Base-by-base conservation (phyloP, 1,284 basidiomycete species). In the Schizophyllum commune region DNA sequence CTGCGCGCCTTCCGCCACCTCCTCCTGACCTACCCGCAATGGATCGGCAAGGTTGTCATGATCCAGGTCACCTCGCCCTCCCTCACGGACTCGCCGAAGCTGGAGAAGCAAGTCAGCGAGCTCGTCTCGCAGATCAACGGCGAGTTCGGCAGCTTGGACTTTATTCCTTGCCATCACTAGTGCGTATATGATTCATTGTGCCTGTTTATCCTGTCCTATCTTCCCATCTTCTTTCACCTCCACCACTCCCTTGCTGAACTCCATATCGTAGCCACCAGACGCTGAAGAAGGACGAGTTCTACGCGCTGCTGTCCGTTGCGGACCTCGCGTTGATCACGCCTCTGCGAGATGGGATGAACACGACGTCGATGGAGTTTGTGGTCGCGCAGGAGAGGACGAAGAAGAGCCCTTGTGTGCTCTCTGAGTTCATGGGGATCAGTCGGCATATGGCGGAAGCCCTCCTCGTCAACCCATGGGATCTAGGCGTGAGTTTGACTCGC, bases 141-240 rank as follows among this genome's bases (percentile, higher is more conserved):
- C 65, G 89, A 95, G 69, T 98, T 95, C 72, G 97, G 96, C 51
- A 90, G 88, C 63, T 77, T 99, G 55, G 94, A 97, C 76, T 99
- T 98, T 71, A 94, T 96, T 65, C 96, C 97, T 9, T 93, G 98
- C n/a, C 96, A 99, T 72, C 97, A 99, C 72, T 99, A 98, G 92
- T 94, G 70, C 58, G 86, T 79, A n/a, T 62, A 15, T 58, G 27
- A n/a, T n/a, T n/a, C n/a, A n/a, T n/a, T 59, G 56, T 60, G 22
- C 55, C 32, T 58, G 22, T 27, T 55, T 62, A 52, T 32, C 15
- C 17, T 32, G n/a, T n/a, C n/a, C n/a, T n/a, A n/a, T n/a, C n/a
- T n/a, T n/a, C n/a, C n/a, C n/a, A n/a, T n/a, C n/a, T 56, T 58
- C 56, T 11, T 53, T 60, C 34, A 27, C 55, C 22, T 17, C 5